Conservation (phyloP, 108 stramenopile genomes). For the Stephanodiscus triporus region DNA sequence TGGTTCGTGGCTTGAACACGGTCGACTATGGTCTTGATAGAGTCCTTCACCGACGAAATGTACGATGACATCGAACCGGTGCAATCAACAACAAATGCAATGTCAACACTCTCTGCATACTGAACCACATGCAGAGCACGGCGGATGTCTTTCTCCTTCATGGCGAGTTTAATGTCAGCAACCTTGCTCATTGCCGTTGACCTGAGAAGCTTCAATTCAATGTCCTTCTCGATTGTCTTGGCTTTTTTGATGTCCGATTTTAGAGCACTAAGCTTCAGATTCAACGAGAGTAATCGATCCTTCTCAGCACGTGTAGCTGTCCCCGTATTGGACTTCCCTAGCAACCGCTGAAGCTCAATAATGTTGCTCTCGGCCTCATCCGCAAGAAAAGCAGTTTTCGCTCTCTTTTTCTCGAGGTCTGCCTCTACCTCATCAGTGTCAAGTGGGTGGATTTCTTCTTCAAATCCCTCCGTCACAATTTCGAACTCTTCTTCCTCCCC, state of each 20-base stretch:
- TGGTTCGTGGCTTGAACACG: slow-evolving; percentile 33
- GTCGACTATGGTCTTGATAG: slow-evolving; percentile 29
- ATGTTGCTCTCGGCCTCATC: slow-evolving; percentile 28
- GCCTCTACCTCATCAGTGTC: slow-evolving; percentile 16
- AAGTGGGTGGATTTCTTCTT: slow-evolving; percentile 8
- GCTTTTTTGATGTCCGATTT: slow-evolving; percentile 21
- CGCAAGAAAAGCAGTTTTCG: slow-evolving; percentile 22
- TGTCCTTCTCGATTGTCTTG: slow-evolving; percentile 31
- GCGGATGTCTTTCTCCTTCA: slow-evolving; percentile 43
- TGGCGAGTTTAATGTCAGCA: slow-evolving; percentile 20
- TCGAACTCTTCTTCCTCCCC: slow-evolving; percentile 23
- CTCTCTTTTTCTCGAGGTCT: slow-evolving; percentile 15
- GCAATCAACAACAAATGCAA: slow-evolving; percentile 50
- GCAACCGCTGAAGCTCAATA: slow-evolving; percentile 29
- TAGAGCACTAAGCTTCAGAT: slow-evolving; percentile 31
- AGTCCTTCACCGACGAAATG: slow-evolving; percentile 40
- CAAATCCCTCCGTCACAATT: slow-evolving; percentile 1
- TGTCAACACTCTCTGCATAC: slow-evolving; percentile 43
- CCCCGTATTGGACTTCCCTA: no score
- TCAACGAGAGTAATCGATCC: slow-evolving; percentile 21
- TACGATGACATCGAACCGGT: slow-evolving; percentile 38
- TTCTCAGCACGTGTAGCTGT: slow-evolving; percentile 40
- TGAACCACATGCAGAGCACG: slow-evolving; percentile 27
- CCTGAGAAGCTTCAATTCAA: slow-evolving; percentile 16
- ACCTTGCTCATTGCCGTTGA: slow-evolving; percentile 28